These are phyloP conservation scores for Entelexis sorbosivorans DNA, from an alignment of 1,139 yeast species.

Conservation along the genomic window DNA sequence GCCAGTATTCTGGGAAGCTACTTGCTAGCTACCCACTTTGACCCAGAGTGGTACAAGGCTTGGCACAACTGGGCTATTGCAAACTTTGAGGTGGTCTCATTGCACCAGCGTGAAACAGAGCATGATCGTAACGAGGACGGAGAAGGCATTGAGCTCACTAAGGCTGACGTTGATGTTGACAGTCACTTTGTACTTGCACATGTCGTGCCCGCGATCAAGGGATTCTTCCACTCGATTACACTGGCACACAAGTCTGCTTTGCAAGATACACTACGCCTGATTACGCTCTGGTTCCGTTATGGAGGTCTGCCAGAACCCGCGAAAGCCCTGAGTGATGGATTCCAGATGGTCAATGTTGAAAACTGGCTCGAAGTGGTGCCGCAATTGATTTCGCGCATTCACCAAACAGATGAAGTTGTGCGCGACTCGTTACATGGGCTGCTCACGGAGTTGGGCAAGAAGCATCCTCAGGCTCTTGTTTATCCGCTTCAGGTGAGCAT, in stretches of 20 bases:
- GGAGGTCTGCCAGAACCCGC: conserved; percentile 92
- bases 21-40: conserved; percentile 87
- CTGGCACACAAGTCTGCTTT: conserved; percentile 75
- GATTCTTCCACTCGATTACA: conserved; percentile 90
- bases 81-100: conserved; percentile 64
- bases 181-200: conserved; percentile 57
- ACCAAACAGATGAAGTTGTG: conserved; percentile 83
- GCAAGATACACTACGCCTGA: conserved; percentile 80
- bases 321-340: conserved; percentile 82
- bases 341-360: conserved; percentile 77
- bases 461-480: conserved; percentile 93
- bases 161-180: conserved; percentile 26
- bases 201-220: conserved; percentile 88
- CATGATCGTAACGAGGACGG: conserved; percentile 19
- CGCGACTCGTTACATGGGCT: conserved; percentile 69
- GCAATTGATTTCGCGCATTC: conserved; percentile 89
- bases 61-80: conserved; percentile 99
- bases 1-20: conserved; percentile 81
- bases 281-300: conserved; percentile 90
- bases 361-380: conserved; percentile 95
- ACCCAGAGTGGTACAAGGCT: conserved; percentile 88
- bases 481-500: conserved; percentile 95
- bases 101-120: conserved; percentile 30
- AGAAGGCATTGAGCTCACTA: conserved; percentile 24
- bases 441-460: conserved; percentile 78